Evolutionary conservation across 2,329 filamentous ascomycete species (phyloP), one percentile per base, ranked within the genome.

Genomic region (Scytalidium lignicola): DNA sequence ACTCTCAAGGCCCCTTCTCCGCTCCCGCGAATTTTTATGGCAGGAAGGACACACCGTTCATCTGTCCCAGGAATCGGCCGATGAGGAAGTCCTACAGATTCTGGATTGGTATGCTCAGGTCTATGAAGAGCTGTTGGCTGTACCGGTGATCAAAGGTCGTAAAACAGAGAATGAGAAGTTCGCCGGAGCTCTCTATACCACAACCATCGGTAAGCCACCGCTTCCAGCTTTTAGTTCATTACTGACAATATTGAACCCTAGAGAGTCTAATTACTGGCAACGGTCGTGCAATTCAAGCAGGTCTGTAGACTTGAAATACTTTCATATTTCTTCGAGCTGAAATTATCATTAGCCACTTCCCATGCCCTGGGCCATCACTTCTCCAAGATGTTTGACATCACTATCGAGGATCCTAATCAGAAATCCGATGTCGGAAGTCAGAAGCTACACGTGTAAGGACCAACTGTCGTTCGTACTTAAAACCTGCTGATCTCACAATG

Each of bases 91-190:
- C 9, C 72, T 93, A 51, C 80, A 96, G 70, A 99, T 99, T 57
- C 80, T 99, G 41, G 91, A 97, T 66, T 83, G 88, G 60, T 99
- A 99, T 64, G 89, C 91, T 41, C 83, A 83, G 56, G 84, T 99
- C 52, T 99, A 97, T 70, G 88, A 96, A 70, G 78, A 99, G 62
- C 81, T 99, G 22, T 83, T 99, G 28, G 93, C 93, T 44, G 90
- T 97, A 40, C 93, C 93, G 28, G 91, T 99, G 12, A 88, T 99
- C 54, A 37, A 15, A 37, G 93, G 93, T 41, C 57, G 78, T 63
- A 99, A 99, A 81, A 99, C 95, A 0, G 90, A 95, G 67, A 96
- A 95, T 64, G 93, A 99, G 74, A 96, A 96, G 74, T 99, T 99
- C 61, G 91, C 93, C 8, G 93, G 93, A 67, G 91, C 91, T 58